Base-by-base conservation (phyloP, 148 eudicot genomes). In the Heliamphora exappendiculata region DNA sequence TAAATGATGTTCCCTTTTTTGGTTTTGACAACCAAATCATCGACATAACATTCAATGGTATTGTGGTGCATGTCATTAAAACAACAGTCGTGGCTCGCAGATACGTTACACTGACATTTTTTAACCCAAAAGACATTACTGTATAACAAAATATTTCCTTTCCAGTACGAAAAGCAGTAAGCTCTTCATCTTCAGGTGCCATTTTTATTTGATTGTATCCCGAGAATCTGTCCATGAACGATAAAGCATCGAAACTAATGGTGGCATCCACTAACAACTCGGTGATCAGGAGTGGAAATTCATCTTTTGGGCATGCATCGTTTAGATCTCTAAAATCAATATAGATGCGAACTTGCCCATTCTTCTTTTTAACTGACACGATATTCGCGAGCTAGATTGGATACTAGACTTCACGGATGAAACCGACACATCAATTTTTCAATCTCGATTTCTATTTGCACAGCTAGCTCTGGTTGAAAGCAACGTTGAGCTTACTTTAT, bases 401-500 rank as follows among this genome's bases (percentile, higher is more conserved):
- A n/a, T 67, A 67, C 9, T 67, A 29, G 4, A 67, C 49, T 10
- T 67, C 70, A n/a, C 26, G 28, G 9, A 67, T 67, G 36, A 67
- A 67, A 2, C 49, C 20, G n/a, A 17, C 29, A 37, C 7, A 37
- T 67, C 29, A 67, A 41, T 20, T 67, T 67, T 37, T 67, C 28
- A 10, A 67, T 24, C 14, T 67, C 49, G 2, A 16, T 29, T 5
- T 67, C 29, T 7, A 67, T 67, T 67, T 58, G 47, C 20, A 39
- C 12, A 1, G 19, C 36, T 11, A 37, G 29, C 24, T 67, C 17
- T 36, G 70, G 70, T 17, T 16, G 36, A 10, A 20, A 67, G 20
- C 49, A 49, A 39, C 70, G 70, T 39, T 67, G 70, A 39, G 47
- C 70, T 39, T 67, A 12, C 47, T 67, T 67, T 2, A 67, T 10